phyloP scores from a whole-genome alignment of 176 grass and related monocot genomes.

The Carex pumila region DNA sequence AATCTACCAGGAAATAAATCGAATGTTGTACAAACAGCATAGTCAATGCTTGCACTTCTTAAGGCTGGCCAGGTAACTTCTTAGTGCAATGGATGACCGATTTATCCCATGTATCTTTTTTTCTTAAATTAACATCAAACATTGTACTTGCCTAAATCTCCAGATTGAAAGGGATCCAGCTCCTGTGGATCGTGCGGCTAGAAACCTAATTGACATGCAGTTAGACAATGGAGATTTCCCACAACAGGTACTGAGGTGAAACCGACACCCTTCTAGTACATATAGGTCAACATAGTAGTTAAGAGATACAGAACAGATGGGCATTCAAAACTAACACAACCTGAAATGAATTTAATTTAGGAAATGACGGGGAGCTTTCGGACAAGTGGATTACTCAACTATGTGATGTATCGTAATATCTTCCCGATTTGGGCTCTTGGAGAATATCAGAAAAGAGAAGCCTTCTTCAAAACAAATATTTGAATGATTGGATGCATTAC shows the following conservation, averaged over 20 bases:
- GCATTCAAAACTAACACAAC: not conserved
- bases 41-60: constrained; percentile 60
- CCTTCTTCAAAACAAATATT: not conserved
- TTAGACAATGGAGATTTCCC: constrained; percentile 57
- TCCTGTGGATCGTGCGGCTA: constrained; percentile 50
- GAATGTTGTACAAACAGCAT: constrained; percentile 59
- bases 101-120: not conserved
- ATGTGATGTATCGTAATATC: constrained; percentile 65
- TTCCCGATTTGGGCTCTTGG: constrained; percentile 83
- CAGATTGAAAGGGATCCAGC: not conserved
- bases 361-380: constrained; percentile 60
- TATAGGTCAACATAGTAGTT: not conserved
- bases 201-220: constrained; percentile 42
- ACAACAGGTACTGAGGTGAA: constrained; percentile 35
- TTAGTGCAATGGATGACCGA: no score
- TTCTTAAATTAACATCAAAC: not conserved
- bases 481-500: not conserved
- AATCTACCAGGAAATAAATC: constrained; percentile 46
- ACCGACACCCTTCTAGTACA: not conserved
- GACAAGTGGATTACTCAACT: constrained; percentile 45
- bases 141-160: not conserved
- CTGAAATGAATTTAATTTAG: constrained; percentile 13
- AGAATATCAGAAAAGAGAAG: constrained; percentile 41
- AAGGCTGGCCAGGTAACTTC: constrained; percentile 48
- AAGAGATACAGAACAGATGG: not conserved